These are phyloP conservation scores for Leccinum incarnatum DNA, from an alignment of 768 basidiomycete genomes.

Conservation along the genomic window DNA sequence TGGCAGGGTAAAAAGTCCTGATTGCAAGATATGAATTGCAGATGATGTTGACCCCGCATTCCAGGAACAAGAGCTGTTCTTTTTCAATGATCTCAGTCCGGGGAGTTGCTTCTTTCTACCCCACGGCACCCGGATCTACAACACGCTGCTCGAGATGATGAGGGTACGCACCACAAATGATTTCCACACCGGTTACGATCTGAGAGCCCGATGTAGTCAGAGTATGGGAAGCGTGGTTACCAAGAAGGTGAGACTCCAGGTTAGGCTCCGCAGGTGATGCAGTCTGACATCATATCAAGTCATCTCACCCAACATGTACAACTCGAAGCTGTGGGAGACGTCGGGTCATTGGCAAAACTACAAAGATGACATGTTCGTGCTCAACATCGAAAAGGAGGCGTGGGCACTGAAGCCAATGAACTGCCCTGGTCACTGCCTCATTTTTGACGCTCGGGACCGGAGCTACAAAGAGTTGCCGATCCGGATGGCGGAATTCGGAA, in stretches of 20 bases:
- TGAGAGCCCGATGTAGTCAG: slow-evolving; percentile 47
- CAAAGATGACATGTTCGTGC: slow-evolving; percentile 94
- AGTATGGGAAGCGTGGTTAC: slow-evolving; percentile 95
- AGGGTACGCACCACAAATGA: slow-evolving; percentile 51
- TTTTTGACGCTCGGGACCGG: slow-evolving; percentile 93
- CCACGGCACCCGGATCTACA: slow-evolving; percentile 96
- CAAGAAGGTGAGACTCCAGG: slow-evolving; percentile 63
- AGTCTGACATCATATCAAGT: slow-evolving; percentile 46
- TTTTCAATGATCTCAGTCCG: slow-evolving; percentile 96
- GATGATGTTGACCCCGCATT: slow-evolving; percentile 5
- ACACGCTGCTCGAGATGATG: slow-evolving; percentile 87
- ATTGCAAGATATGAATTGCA: neutral
- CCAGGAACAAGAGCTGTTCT: slow-evolving; percentile 95
- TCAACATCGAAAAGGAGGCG: slow-evolving; percentile 93
- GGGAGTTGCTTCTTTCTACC: slow-evolving; percentile 97
- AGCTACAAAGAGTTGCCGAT: slow-evolving; percentile 95
- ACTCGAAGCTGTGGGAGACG: slow-evolving; percentile 95
- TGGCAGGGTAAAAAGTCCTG: slow-evolving; percentile 57
- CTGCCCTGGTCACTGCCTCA: slow-evolving; percentile 94
- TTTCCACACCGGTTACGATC: neutral
- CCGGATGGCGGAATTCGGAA: slow-evolving; percentile 98
- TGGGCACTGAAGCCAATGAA: slow-evolving; percentile 99
- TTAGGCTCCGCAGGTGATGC: neutral
- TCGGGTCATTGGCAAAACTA: slow-evolving; percentile 99
- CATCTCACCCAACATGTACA: slow-evolving; percentile 97